A percentile compares a stretch with the other conserved stretches of the same genome.
phyloP scores from a whole-genome alignment of 495 filamentous ascomycete species.

The Xylaria acuta region DNA sequence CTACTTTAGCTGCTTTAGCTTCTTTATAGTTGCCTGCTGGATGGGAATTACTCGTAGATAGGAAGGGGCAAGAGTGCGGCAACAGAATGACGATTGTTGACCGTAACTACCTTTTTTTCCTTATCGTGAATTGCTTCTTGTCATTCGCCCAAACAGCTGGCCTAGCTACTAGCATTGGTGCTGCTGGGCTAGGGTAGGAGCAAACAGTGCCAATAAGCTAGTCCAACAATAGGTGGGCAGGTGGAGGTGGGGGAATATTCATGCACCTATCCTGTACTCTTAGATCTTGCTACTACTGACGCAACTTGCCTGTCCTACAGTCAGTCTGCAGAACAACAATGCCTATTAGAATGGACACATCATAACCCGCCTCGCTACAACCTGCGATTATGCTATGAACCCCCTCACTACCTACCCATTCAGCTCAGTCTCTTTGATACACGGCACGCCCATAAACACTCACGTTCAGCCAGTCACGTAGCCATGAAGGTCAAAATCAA shows the following conservation, averaged over 20 bases:
- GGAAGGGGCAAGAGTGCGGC: neutral
- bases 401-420: neutral
- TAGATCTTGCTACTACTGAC: neutral
- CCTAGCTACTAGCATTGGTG: neutral
- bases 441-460: neutral
- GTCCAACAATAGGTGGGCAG: too few relatives aligned
- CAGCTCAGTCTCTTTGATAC: neutral
- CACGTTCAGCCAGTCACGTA: conserved; percentile 18
- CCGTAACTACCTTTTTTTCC: conserved; percentile 7
- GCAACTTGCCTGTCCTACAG: too few relatives aligned
- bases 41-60: too few relatives aligned
- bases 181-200: neutral
- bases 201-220: conserved; percentile 1
- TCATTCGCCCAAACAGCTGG: neutral
- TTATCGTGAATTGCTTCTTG: conserved; percentile 19
- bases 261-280: neutral
- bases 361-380: neutral
- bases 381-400: neutral
- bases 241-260: neutral
- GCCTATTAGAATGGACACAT: neutral
- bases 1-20: too few relatives aligned
- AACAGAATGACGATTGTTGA: conserved; percentile 5
- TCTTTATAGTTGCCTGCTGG: too few relatives aligned
- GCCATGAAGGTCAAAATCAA: conserved; percentile 93
- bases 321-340: neutral